phyloP scores from a whole-genome alignment of 73 alveolate genomes.

The Uronychia binucleata region DNA sequence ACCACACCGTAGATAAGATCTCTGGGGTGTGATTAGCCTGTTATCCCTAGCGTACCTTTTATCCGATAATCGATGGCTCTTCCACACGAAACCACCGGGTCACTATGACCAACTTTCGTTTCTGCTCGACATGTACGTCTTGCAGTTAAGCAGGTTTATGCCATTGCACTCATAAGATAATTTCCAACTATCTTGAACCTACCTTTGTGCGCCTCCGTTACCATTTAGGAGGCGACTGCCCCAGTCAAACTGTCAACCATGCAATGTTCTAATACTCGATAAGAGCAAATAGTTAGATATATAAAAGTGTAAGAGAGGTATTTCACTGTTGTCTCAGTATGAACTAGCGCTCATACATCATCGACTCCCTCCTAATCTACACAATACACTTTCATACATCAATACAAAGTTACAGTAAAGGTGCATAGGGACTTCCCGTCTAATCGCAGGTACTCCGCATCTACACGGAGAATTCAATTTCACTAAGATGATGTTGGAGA shows the following conservation, averaged over 20 bases:
- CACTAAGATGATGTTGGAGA: conserved; percentile 31
- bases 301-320: not conserved
- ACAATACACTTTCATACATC: not conserved
- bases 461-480: conserved; percentile 37
- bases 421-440: conserved; percentile 52
- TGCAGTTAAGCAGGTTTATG: too few relatives aligned
- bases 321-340: too few relatives aligned
- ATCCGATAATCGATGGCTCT: conserved; percentile 40
- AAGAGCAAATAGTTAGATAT: too few relatives aligned
- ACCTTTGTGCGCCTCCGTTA: conserved; percentile 52
- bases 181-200: too few relatives aligned
- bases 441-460: conserved; percentile 9
- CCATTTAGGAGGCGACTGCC: conserved; percentile 66
- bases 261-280: not conserved
- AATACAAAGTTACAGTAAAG: conserved; percentile 19
- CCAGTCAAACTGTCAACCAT: conserved; percentile 57
- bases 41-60: conserved; percentile 43
- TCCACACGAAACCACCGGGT: conserved; percentile 24
- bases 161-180: too few relatives aligned
- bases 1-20: conserved; percentile 14
- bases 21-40: conserved; percentile 18
- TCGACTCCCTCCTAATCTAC: not conserved
- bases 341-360: too few relatives aligned
- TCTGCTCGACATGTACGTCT: too few relatives aligned
- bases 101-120: conserved; percentile 6